phyloP scores from a whole-genome alignment of 1,284 basidiomycete species.

The Heterobasidion irregulare region DNA sequence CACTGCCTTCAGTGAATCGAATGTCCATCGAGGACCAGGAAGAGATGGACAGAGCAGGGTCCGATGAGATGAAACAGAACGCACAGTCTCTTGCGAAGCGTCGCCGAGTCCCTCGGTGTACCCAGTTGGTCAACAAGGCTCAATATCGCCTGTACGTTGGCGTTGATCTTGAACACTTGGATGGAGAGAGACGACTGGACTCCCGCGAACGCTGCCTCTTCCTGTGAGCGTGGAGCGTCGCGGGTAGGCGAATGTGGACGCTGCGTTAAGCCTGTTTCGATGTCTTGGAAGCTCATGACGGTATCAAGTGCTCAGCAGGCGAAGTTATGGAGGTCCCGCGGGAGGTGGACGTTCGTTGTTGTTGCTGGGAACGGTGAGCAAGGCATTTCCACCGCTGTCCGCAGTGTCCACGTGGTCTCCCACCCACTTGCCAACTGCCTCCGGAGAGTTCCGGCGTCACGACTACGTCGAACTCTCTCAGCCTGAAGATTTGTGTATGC shows the following conservation, averaged over 20 bases:
- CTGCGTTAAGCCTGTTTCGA: slow-evolving; percentile 54
- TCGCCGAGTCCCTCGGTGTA: slow-evolving; percentile 66
- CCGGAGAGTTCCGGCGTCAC: too few relatives aligned
- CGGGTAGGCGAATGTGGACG: slow-evolving; percentile 31
- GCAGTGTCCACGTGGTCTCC: too few relatives aligned
- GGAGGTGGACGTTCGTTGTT: neutral
- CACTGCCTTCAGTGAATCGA: neutral
- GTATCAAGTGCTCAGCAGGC: neutral
- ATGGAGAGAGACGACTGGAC: slow-evolving; percentile 85
- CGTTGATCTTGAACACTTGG: slow-evolving; percentile 98
- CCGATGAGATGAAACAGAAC: slow-evolving; percentile 20
- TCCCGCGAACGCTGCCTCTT: slow-evolving; percentile 67
- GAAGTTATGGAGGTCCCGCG: neutral
- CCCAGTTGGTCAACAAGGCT: slow-evolving; percentile 91
- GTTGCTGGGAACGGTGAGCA: neutral
- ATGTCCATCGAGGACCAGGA: neutral
- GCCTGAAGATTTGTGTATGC: too few relatives aligned
- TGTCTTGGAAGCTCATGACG: slow-evolving; percentile 73
- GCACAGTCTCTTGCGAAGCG: slow-evolving; percentile 73
- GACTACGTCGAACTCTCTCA: too few relatives aligned
- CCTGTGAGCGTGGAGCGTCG: slow-evolving; percentile 40
- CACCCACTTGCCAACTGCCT: too few relatives aligned
- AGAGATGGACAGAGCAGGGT: neutral
- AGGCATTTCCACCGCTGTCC: too few relatives aligned
- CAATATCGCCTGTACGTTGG: slow-evolving; percentile 92